Base-by-base conservation (phyloP, 2,329 filamentous ascomycete genomes). In the Aspergillus costaricaensis region DNA sequence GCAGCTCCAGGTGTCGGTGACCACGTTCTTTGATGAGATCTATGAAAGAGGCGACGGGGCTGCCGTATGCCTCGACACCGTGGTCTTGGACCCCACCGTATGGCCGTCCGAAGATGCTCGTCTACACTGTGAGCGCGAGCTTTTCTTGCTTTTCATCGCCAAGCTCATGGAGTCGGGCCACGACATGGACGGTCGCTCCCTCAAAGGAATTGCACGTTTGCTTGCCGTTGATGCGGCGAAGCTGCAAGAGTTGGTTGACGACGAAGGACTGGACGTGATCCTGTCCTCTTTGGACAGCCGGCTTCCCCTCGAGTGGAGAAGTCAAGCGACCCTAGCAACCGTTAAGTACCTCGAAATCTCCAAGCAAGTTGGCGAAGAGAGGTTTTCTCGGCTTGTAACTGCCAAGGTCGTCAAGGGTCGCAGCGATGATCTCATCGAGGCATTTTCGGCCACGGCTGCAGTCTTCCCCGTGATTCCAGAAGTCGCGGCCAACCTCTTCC, bases 151-250 rank as follows among this genome's bases (percentile, higher is more conserved):
- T 59, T 88, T 94, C 67, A 86, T 97, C 66, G 93, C 93, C 23
- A 90, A 91, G 70, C 81, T 97, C 68, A 96, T 97, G 88, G 91
- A 96, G 74, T 92, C 91, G 48, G 92, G 92, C 56, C 87, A 93
- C 69, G 91, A 96, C 59, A 75, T 85, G 61, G 84, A 86, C 39
- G 85, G 85, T 48, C 81, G 85, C 50, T 83, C 85, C 4, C 81
- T 88, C 74, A 85, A 85, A 68, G 83, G 83, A 49, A 83, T 88
- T 43, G 83, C 85, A 5, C 81, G 85, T 52, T 75, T 88, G 15
- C 78, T 88, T 30, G 82, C 83, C 36, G 80, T 85, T 17, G 81
- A 86, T 62, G 81, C 82, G 0, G 76, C 75, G 17, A 77, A 81
- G 62, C 71, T 86, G 21, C 77, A 77, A 68, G 76, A 70, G 62